A percentile compares a stretch with the other conserved stretches of the same genome.
Conservation (phyloP, 352 stramenopile genomes). For the Aphanomyces stellatus region DNA sequence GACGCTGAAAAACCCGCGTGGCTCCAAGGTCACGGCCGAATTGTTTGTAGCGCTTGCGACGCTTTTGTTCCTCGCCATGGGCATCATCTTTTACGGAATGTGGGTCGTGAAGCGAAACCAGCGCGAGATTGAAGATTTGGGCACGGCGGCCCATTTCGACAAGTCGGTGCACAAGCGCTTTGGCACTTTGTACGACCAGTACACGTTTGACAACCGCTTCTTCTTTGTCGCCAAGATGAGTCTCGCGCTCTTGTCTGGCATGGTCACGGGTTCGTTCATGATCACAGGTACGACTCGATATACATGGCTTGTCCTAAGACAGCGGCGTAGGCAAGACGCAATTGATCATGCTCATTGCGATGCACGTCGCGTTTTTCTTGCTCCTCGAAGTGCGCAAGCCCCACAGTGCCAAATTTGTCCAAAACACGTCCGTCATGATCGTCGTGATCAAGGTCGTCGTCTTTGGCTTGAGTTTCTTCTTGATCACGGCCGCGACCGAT, state of each 20-base stretch:
- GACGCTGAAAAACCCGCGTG: neutral
- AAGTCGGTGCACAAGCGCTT: conserved; percentile 77
- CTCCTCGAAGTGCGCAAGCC: conserved; percentile 60
- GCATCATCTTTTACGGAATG: conserved; percentile 74
- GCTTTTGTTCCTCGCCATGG: conserved; percentile 34
- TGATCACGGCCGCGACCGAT: conserved; percentile 43
- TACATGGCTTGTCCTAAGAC: neutral
- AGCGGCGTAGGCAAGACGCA: conserved; percentile 30
- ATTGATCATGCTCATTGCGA: conserved; percentile 40
- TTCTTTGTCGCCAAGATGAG: conserved; percentile 80
- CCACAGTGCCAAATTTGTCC: conserved; percentile 59
- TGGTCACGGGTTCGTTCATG: conserved; percentile 47
- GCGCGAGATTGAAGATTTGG: conserved; percentile 65
- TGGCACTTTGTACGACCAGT: conserved; percentile 78
- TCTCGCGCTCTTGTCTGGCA: conserved; percentile 49
- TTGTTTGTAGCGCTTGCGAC: conserved; percentile 32
- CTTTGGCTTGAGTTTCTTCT: conserved; percentile 62
- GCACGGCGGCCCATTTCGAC: conserved; percentile 63
- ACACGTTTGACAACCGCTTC: conserved; percentile 81
- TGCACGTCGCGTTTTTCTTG: conserved; percentile 65
- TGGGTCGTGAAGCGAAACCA: conserved; percentile 65
- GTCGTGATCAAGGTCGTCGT: conserved; percentile 71
- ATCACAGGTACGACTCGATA: conserved; percentile 27
- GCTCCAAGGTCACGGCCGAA: conserved; percentile 49
- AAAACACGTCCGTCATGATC: conserved; percentile 64